Percentiles rank a stretch among this genome's conserved stretches.
Conservation (phyloP, 1,284 basidiomycete genomes). For the Melampsora americana region DNA sequence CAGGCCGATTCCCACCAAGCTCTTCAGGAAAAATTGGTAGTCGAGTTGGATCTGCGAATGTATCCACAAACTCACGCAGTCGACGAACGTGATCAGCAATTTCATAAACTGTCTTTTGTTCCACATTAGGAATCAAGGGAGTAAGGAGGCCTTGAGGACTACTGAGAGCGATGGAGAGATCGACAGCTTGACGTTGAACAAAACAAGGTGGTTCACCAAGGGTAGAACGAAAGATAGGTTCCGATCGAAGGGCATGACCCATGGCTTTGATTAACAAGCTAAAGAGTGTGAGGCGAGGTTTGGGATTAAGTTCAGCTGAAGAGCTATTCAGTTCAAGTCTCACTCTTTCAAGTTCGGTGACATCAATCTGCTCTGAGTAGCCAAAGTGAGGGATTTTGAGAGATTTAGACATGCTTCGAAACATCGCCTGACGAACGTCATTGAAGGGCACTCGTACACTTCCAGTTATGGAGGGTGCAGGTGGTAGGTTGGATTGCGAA, state of each 20-base stretch:
- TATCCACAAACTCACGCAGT: constrained; percentile 62
- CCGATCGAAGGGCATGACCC: constrained; percentile 72
- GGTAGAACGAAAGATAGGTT: constrained; percentile 67
- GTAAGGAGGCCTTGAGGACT: constrained; percentile 80
- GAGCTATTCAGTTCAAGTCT: constrained; percentile 53
- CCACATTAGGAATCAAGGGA: constrained; percentile 68
- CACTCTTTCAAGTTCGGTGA: constrained; percentile 71
- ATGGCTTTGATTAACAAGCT: constrained; percentile 83
- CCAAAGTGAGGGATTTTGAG: constrained; percentile 69
- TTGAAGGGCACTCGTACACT: constrained; percentile 47
- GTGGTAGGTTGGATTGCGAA: not conserved
- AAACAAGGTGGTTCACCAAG: constrained; percentile 47
- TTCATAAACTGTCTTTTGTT: constrained; percentile 64
- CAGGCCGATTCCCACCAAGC: constrained; percentile 66
- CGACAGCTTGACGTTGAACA: constrained; percentile 50
- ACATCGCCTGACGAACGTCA: constrained; percentile 53
- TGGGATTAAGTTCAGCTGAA: constrained; percentile 52
- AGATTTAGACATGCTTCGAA: constrained; percentile 52
- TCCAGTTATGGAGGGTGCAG: constrained; percentile 7
- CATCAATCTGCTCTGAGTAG: constrained; percentile 75
- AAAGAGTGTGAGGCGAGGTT: constrained; percentile 69
- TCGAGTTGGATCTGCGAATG: not conserved
- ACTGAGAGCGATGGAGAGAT: constrained; percentile 71
- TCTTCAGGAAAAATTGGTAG: constrained; percentile 64
- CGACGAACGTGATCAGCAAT: constrained; percentile 66